These are phyloP conservation scores for Urostyla sp. DNA, from an alignment of 73 alveolate species.

Conservation along the genomic window DNA sequence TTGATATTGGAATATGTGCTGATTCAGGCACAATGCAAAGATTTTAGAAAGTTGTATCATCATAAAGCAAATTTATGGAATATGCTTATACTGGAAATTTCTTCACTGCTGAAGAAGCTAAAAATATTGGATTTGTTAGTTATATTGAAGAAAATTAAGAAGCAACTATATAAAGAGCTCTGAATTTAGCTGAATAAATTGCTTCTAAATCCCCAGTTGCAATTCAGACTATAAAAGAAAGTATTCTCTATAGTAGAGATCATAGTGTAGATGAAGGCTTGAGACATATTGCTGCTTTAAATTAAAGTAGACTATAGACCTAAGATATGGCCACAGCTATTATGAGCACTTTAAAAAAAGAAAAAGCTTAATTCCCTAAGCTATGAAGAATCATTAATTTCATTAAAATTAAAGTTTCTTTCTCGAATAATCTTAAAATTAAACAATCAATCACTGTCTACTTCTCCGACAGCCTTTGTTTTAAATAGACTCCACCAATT, in stretches of 20 bases:
- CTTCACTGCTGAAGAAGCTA: slow-evolving; percentile 77
- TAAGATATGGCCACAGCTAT: slow-evolving; percentile 60
- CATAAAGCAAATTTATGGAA: slow-evolving; percentile 76
- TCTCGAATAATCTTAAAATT: too few relatives aligned
- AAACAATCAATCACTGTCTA: slow-evolving; percentile 63
- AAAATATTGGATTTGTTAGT: slow-evolving; percentile 61
- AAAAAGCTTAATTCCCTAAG: slow-evolving; percentile 66
- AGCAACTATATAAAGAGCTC: slow-evolving; percentile 51
- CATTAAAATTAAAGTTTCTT: too few relatives aligned
- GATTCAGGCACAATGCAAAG: slow-evolving; percentile 82
- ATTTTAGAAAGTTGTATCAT: slow-evolving; percentile 57
- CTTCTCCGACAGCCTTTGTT: slow-evolving; percentile 85
- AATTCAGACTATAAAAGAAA: slow-evolving; percentile 47
- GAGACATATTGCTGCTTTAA: slow-evolving; percentile 42
- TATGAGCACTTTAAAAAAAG: slow-evolving; percentile 44
- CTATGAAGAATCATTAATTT: slow-evolving; percentile 47
- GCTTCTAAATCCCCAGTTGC: slow-evolving; percentile 79
- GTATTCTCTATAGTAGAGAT: slow-evolving; percentile 60
- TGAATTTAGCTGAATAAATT: slow-evolving; percentile 53
- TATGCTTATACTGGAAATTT: slow-evolving; percentile 77
- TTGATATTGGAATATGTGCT: slow-evolving; percentile 86
- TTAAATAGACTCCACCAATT: slow-evolving; percentile 90
- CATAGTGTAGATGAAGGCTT: slow-evolving; percentile 68
- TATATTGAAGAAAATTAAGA: slow-evolving; percentile 63
- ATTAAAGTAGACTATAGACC: slow-evolving; percentile 59